phyloP scores from a whole-genome alignment of 805 yeast species.

The Starmerella ratchasimensis region DNA sequence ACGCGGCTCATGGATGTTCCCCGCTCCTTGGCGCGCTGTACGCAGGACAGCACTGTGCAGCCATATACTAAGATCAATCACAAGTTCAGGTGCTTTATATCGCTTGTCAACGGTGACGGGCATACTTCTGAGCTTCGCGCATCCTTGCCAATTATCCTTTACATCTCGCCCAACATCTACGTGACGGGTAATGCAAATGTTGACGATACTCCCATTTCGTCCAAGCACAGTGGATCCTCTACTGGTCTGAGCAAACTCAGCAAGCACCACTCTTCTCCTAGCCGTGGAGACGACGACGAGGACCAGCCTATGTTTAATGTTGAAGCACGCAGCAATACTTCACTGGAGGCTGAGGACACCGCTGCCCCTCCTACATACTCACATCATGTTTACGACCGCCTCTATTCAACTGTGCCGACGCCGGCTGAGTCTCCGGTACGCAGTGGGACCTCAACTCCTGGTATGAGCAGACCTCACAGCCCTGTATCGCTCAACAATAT shows the following conservation, averaged over 20 bases:
- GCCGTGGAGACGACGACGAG: not conserved
- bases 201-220: conserved; percentile 22
- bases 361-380: conserved; percentile 78
- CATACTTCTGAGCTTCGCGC: conserved; percentile 87
- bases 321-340: conserved; percentile 7
- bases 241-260: conserved; percentile 5
- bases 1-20: conserved; percentile 52
- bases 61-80: conserved; percentile 71
- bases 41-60: conserved; percentile 74
- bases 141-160: conserved; percentile 64
- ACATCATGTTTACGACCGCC: conserved; percentile 63
- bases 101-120: conserved; percentile 75
- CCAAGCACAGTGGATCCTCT: not conserved
- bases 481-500: conserved; percentile 15
- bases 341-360: conserved; percentile 12
- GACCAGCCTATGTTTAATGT: conserved; percentile 17
- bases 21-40: conserved; percentile 53
- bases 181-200: conserved; percentile 26
- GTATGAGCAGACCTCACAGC: conserved; percentile 4
- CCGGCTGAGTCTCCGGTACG: conserved; percentile 29
- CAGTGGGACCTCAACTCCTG: conserved; percentile 28
- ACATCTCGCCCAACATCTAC: conserved; percentile 72
- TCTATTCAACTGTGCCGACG: conserved; percentile 50
- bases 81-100: conserved; percentile 68
- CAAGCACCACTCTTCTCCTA: conserved; percentile 24